phyloP scores from a whole-genome alignment of 345 rosid species.

The Euclidium syriacum region DNA sequence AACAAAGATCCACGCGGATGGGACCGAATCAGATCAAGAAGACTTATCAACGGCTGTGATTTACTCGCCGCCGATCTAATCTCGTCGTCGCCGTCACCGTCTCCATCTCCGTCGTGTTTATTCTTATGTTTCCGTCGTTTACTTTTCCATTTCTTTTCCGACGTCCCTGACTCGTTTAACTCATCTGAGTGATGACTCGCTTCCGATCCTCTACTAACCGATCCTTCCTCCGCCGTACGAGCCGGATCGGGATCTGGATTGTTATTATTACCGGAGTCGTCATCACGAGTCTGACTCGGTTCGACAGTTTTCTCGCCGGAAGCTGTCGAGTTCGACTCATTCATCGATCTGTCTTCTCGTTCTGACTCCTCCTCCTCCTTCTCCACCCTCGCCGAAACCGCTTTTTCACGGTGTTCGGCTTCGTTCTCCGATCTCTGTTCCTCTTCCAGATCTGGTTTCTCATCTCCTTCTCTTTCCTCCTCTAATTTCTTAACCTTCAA shows the following conservation, averaged over 20 bases:
- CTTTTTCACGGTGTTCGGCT: constrained; percentile 9
- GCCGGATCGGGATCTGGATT: constrained; percentile 33
- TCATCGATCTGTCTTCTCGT: constrained; percentile 57
- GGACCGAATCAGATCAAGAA: constrained; percentile 51
- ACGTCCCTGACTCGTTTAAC: constrained; percentile 49
- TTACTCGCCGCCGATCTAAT: constrained; percentile 24
- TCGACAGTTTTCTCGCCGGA: constrained; percentile 29
- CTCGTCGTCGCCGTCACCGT: constrained; percentile 23
- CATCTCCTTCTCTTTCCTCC: constrained; percentile 21
- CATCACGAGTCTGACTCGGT: constrained; percentile 24
- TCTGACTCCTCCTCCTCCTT: constrained; percentile 50
- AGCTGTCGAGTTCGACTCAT: constrained; percentile 77
- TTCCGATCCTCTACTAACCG: constrained; percentile 23
- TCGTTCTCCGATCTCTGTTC: constrained; percentile 31
- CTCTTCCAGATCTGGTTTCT: constrained; percentile 33
- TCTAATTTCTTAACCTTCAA: constrained; percentile 32
- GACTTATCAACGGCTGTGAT: constrained; percentile 54
- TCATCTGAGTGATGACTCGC: constrained; percentile 33
- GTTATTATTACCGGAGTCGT: constrained; percentile 19
- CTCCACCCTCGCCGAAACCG: constrained; percentile 29
- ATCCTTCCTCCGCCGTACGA: constrained; percentile 21
- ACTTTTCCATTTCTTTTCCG: constrained; percentile 36
- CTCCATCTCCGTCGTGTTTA: constrained; percentile 7
- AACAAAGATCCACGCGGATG: constrained; percentile 49
- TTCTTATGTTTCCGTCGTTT: constrained; percentile 25